These are phyloP conservation scores for Corylus avellana DNA, from an alignment of 306 rosid species.

Conservation along the genomic window DNA sequence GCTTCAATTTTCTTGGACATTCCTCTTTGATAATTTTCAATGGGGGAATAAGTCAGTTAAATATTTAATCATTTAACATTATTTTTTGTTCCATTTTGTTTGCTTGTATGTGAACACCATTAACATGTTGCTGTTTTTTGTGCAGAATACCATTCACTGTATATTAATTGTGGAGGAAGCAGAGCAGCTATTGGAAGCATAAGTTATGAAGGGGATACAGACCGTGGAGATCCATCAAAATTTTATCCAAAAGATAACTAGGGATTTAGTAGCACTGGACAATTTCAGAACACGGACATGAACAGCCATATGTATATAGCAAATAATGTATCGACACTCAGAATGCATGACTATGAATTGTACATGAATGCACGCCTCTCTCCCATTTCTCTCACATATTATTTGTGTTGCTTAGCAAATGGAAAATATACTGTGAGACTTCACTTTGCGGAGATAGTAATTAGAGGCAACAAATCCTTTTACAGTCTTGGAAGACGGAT, in stretches of 20 bases:
- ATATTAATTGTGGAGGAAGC: no score
- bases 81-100: no score
- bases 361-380: constrained; percentile 50
- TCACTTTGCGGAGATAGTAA: constrained; percentile 57
- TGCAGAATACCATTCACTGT: no score
- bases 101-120: no score
- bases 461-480: constrained; percentile 50
- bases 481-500: constrained; percentile 57
- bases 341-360: constrained; percentile 34
- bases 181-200: no score
- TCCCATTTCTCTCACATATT: constrained; percentile 58
- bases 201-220: no score
- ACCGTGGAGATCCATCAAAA: no score
- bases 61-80: not conserved
- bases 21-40: not conserved
- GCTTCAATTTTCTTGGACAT: not conserved
- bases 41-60: not conserved
- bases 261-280: no score
- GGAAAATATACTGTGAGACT: constrained; percentile 59
- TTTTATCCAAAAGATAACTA: no score
- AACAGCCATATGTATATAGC: no score
- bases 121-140: no score
- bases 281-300: no score
- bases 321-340: constrained; percentile 18
- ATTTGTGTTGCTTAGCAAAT: constrained; percentile 58